phyloP scores from a whole-genome alignment of 2,329 filamentous ascomycete genomes.

The Neonectria neomacrospora region DNA sequence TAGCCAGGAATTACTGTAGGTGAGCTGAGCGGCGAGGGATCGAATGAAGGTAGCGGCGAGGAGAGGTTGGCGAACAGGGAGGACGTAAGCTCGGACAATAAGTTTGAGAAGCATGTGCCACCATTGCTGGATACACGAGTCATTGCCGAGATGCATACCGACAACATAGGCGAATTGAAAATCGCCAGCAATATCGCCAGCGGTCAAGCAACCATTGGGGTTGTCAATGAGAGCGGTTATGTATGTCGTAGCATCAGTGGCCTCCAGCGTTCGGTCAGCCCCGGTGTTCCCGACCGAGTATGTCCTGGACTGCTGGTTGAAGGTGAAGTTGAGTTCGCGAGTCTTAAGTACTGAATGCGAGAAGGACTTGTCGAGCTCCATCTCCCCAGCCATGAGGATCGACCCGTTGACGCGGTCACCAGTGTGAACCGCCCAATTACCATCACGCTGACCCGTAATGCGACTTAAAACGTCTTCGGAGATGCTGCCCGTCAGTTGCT shows the following conservation, averaged over 20 bases:
- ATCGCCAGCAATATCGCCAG: slow-evolving; percentile 65
- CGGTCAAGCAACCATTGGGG: slow-evolving; percentile 37
- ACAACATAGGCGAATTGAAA: slow-evolving; percentile 69
- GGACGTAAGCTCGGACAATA: slow-evolving; percentile 61
- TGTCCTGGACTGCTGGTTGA: slow-evolving; percentile 55
- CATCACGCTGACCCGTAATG: slow-evolving; percentile 55
- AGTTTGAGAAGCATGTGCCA: slow-evolving; percentile 64
- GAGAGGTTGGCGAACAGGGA: slow-evolving; percentile 55
- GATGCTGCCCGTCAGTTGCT: slow-evolving; percentile 61
- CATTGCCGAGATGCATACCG: slow-evolving; percentile 67
- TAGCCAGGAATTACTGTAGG: slow-evolving; percentile 62
- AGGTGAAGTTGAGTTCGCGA: slow-evolving; percentile 60
- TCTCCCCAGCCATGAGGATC: slow-evolving; percentile 50
- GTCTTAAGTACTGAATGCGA: slow-evolving; percentile 47
- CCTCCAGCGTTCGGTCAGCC: slow-evolving; percentile 55
- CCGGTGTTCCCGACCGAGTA: slow-evolving; percentile 54
- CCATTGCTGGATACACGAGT: slow-evolving; percentile 71
- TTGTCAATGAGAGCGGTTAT: slow-evolving; percentile 55
- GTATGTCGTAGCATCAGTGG: slow-evolving; percentile 61
- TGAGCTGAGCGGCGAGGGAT: slow-evolving; percentile 65
- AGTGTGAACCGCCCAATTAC: slow-evolving; percentile 65
- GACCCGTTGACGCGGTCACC: slow-evolving; percentile 62
- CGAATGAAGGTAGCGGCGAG: slow-evolving; percentile 61
- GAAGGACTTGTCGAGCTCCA: slow-evolving; percentile 55
- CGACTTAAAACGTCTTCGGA: slow-evolving; percentile 57